phyloP scores from a whole-genome alignment of 2,329 filamentous ascomycete species.

The Xylariaceae sp. region DNA sequence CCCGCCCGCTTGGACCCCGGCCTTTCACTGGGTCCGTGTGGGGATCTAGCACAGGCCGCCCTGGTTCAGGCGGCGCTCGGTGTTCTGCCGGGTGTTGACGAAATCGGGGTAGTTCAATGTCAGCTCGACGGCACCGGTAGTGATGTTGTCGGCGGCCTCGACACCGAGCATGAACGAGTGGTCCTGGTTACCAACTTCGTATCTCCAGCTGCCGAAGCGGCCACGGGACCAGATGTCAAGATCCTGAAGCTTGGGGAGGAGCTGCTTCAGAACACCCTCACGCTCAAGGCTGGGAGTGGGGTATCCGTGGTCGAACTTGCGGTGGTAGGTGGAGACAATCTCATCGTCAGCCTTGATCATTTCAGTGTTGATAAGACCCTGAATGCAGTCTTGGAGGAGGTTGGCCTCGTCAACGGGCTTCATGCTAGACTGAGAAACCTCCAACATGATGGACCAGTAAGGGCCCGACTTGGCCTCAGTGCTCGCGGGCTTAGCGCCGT shows the following conservation, averaged over 20 bases:
- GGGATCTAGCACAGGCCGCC: slow-evolving; percentile 35
- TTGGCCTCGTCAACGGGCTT: slow-evolving; percentile 88
- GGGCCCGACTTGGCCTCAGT: slow-evolving; percentile 75
- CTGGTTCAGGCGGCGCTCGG: slow-evolving; percentile 56
- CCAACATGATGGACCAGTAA: slow-evolving; percentile 99
- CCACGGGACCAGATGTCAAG: slow-evolving; percentile 93
- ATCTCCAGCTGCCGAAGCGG: slow-evolving; percentile 96
- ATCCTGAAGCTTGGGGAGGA: slow-evolving; percentile 86
- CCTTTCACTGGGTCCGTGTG: slow-evolving; percentile 22
- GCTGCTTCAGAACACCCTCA: slow-evolving; percentile 86
- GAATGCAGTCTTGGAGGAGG: slow-evolving; percentile 83
- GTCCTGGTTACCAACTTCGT: slow-evolving; percentile 93
- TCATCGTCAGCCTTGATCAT: slow-evolving; percentile 90
- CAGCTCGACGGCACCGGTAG: slow-evolving; percentile 83
- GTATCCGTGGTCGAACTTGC: slow-evolving; percentile 97
- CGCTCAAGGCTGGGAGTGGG: slow-evolving; percentile 92
- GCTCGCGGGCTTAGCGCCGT: slow-evolving; percentile 74
- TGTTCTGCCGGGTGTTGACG: slow-evolving; percentile 73
- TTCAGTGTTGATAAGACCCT: slow-evolving; percentile 94
- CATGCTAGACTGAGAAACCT: slow-evolving; percentile 91
- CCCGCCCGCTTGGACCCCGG: slow-evolving; percentile 1
- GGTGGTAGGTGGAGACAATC: slow-evolving; percentile 97
- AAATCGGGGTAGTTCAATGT: slow-evolving; percentile 97
- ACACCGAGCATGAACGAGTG: slow-evolving; percentile 97
- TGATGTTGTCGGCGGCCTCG: slow-evolving; percentile 84